Base-by-base conservation (phyloP, 1,284 basidiomycete species). In the Hemileia vastatrix region DNA sequence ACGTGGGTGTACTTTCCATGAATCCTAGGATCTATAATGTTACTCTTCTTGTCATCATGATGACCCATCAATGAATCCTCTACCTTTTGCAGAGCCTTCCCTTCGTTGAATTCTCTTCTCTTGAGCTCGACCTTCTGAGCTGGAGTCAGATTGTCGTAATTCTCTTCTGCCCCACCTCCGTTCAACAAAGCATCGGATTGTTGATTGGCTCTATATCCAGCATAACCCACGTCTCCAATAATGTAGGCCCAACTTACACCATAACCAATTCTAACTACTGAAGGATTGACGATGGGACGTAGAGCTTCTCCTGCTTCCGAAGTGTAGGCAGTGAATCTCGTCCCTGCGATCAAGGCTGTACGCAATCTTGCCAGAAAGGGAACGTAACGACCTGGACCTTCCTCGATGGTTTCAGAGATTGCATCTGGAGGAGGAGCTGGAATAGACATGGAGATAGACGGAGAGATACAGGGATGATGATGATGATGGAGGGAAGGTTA, bases 231-330 rank as follows among this genome's bases (percentile, higher is more conserved):
- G 43, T 75, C 73, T 4, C 61, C 67, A 32, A 71, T 65, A 49
- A 76, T 67, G 66, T 75, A 76, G 15, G 69, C 67, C 71, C 74
- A 75, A 9, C 68, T 71, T 31, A 75, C 63, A n/a, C 61, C 74
- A 56, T 76, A 76, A 3, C 70, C 72, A 2, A 62, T 65, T 4
- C 63, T 60, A 2, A 76, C 74, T 3, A 75, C 64, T 1, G 19
- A 54, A 3, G 74, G 74, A 6, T 59, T 58, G 4, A 73, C 72
- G 18, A 76, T 57, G 0, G 74, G 74, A 4, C 74, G 70, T 56
- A 76, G 70, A 4, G 74, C 73, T 54, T 76, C 74, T 15, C 74
- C 74, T 13, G 75, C 65, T 19, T 76, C 74, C 8, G 70, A 71
- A 13, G 69, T 66, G 62, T 75, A 76, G 11, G 73, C 72, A 6